Conservation (phyloP, 192 early-diverging fungal genomes). For the Backusella liffmaniae region DNA sequence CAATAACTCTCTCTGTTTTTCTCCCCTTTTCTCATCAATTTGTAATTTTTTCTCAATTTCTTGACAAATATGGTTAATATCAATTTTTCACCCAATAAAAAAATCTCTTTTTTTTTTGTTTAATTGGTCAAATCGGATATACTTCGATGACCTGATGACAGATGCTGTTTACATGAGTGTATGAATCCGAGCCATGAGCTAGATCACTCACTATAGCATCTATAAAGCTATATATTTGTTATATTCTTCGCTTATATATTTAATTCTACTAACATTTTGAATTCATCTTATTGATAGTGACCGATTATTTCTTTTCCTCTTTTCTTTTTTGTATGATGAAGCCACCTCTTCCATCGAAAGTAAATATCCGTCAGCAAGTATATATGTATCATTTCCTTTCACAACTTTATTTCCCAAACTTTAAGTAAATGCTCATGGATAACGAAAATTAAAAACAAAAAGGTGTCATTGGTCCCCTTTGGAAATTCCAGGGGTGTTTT, state of each 20-base stretch:
- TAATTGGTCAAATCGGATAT: neutral
- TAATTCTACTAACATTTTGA: neutral
- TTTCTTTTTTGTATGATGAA: neutral
- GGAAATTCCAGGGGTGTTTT: neutral
- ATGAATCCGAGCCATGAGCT: neutral
- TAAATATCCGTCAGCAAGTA: neutral
- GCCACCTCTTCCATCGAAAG: neutral
- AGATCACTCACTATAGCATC: too few relatives aligned
- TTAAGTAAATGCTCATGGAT: neutral
- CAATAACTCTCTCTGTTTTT: too few relatives aligned
- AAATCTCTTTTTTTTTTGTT: neutral
- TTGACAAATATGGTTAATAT: too few relatives aligned
- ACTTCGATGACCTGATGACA: neutral
- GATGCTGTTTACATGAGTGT: neutral
- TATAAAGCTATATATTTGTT: neutral
- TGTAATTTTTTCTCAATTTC: too few relatives aligned
- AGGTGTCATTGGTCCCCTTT: neutral
- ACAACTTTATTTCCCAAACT: neutral
- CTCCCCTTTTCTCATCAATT: too few relatives aligned
- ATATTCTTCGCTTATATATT: neutral
- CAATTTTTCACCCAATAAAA: too few relatives aligned
- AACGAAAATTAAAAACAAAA: neutral
- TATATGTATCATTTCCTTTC: neutral
- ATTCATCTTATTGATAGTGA: neutral
- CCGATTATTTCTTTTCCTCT: neutral